Conservation (phyloP, 108 stramenopile genomes). For the Pseudonitzschia pungens region DNA sequence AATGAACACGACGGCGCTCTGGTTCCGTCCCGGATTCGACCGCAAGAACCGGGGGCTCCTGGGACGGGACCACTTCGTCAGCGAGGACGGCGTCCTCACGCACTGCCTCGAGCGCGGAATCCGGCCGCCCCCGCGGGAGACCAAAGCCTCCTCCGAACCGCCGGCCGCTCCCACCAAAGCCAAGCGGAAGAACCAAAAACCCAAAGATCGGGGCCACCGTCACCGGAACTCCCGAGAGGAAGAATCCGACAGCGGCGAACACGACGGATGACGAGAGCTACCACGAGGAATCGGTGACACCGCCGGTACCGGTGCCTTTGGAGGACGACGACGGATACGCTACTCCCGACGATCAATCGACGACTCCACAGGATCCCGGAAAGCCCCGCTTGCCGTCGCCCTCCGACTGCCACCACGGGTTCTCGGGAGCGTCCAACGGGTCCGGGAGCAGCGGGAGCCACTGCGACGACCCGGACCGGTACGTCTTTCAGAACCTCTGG, state of each 20-base stretch:
- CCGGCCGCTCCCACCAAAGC: neutral
- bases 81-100: slow-evolving; percentile 10
- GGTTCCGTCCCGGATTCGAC: slow-evolving; percentile 14
- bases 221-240: neutral
- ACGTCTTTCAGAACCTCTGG: slow-evolving; percentile 2
- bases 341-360: slow-evolving; percentile 14
- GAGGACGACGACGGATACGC: slow-evolving; percentile 10
- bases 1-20: neutral
- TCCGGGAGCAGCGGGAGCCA: neutral
- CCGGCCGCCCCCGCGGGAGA: neutral
- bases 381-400: slow-evolving; percentile 1
- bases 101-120: slow-evolving; percentile 3
- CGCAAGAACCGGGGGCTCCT: neutral
- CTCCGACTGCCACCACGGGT: neutral
- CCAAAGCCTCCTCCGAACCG: neutral
- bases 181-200: neutral
- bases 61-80: slow-evolving; percentile 4
- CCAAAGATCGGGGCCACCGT: too few relatives aligned
- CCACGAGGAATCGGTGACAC: too few relatives aligned
- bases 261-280: too few relatives aligned
- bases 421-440: neutral
- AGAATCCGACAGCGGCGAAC: neutral
- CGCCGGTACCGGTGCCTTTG: neutral
- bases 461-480: slow-evolving; percentile 2
- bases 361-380: slow-evolving; percentile 16